A percentile compares a stretch with the other conserved stretches of the same genome.
phyloP scores from a whole-genome alignment of 805 yeast species.

The Yarrowia keelungensis region DNA sequence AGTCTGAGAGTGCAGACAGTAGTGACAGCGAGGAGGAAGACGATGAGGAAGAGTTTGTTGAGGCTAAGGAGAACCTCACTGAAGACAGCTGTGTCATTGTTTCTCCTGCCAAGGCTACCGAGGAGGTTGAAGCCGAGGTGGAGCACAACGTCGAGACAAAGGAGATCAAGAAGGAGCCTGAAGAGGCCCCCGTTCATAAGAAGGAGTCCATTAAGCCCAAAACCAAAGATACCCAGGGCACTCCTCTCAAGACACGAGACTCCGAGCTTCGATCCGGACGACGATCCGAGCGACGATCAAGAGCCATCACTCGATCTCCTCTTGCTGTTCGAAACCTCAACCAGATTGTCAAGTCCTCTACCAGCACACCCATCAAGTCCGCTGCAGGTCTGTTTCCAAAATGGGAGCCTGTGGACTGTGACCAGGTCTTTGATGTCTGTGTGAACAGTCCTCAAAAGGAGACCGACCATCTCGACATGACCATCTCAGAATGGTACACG shows the following conservation, averaged over 20 bases:
- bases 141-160: background rate
- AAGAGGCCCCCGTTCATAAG: background rate
- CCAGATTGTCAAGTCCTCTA: slow-evolving; percentile 1
- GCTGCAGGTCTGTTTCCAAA: background rate
- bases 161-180: background rate
- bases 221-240: slow-evolving; percentile 18
- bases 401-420: slow-evolving; percentile 47
- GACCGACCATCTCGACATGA: slow-evolving; percentile 61
- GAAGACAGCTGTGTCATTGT: background rate
- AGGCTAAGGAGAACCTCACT: slow-evolving; percentile 20
- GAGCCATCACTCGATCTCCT: slow-evolving; percentile 32
- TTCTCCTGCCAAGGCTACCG: background rate
- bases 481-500: slow-evolving; percentile 72
- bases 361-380: background rate
- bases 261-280: background rate
- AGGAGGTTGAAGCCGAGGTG: background rate
- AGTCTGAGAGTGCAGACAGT: background rate
- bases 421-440: slow-evolving; percentile 44
- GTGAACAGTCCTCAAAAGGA: slow-evolving; percentile 40
- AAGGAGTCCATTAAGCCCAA: background rate
- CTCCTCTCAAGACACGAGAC: background rate
- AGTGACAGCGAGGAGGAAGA: background rate
- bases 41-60: slow-evolving; percentile 16
- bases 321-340: slow-evolving; percentile 32
- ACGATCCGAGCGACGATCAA: background rate